phyloP scores from a whole-genome alignment of 2,329 filamentous ascomycete species.

The Epichloe amarillans region DNA sequence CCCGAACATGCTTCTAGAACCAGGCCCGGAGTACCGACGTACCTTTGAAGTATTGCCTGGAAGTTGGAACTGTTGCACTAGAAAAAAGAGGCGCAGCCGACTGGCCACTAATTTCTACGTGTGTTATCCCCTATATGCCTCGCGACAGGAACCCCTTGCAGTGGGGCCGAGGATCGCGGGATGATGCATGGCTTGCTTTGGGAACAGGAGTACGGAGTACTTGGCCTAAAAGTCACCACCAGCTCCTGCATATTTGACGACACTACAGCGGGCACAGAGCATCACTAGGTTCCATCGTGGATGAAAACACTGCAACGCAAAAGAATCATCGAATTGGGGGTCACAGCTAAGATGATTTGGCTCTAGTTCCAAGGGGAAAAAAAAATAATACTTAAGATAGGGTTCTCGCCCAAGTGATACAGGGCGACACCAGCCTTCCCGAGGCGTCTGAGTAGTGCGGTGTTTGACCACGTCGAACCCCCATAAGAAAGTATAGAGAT shows the following conservation, averaged over 20 bases:
- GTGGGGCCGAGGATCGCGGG: conserved; percentile 3
- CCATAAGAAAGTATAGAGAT: no score
- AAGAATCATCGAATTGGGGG: not conserved
- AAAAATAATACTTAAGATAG: not conserved
- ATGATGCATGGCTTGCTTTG: conserved; percentile 1
- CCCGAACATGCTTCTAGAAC: no score
- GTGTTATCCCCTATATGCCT: no score
- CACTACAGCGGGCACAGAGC: not conserved
- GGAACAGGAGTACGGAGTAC: conserved; percentile 1
- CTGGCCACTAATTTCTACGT: no score
- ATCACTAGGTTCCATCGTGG: not conserved
- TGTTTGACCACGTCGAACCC: not conserved
- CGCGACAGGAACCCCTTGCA: not conserved
- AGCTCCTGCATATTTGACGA: not conserved
- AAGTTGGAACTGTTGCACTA: no score
- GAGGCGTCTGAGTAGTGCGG: not conserved
- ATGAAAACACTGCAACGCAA: not conserved
- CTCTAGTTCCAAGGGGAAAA: not conserved
- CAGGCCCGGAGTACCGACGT: no score
- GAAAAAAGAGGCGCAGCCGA: no score
- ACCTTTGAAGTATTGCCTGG: not conserved
- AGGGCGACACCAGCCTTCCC: not conserved
- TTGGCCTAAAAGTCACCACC: conserved; percentile 1
- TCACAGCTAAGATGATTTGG: not conserved
- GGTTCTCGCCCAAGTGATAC: not conserved